Conservation (phyloP, 768 basidiomycete species). For the Phylloporus scabripes region DNA sequence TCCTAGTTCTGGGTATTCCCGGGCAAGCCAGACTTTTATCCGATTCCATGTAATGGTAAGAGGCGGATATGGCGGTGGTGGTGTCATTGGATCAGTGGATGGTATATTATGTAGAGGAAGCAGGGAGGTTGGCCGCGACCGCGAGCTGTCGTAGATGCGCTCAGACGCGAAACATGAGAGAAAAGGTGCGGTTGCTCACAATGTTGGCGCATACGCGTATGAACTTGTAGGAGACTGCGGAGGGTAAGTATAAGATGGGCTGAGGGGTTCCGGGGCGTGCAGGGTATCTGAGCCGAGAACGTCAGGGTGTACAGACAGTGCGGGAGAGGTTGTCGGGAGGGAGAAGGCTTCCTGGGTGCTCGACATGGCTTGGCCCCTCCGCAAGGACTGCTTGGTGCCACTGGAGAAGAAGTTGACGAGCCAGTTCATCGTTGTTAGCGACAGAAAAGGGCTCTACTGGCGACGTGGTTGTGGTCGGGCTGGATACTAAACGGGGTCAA, state of each 20-base stretch:
- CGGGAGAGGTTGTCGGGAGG: slow-evolving; percentile 69
- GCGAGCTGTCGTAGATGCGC: slow-evolving; percentile 25
- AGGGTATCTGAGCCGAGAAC: slow-evolving; percentile 54
- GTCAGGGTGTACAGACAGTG: slow-evolving; percentile 47
- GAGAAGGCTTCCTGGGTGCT: slow-evolving; percentile 88
- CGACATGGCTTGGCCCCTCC: slow-evolving; percentile 63
- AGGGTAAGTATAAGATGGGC: slow-evolving; percentile 70
- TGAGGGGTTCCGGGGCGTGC: slow-evolving; percentile 44
- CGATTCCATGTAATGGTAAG: slow-evolving; percentile 75
- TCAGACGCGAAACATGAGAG: slow-evolving; percentile 4
- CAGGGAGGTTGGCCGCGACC: slow-evolving; percentile 49
- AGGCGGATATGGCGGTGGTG: slow-evolving; percentile 57
- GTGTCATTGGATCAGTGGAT: neutral
- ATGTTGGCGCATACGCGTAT: slow-evolving; percentile 57
- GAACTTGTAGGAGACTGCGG: slow-evolving; percentile 50
- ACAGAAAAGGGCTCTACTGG: slow-evolving; percentile 4
- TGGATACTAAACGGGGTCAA: slow-evolving; percentile 12
- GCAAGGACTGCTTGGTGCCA: slow-evolving; percentile 41
- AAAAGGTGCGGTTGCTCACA: slow-evolving; percentile 34
- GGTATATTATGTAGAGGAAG: slow-evolving; percentile 64
- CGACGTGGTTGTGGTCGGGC: neutral
- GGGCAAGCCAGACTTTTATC: no score
- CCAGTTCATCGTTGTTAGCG: slow-evolving; percentile 58
- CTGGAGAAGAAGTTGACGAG: slow-evolving; percentile 59
- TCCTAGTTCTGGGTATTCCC: slow-evolving; percentile 46